These are phyloP conservation scores for Lasiodiplodia theobromae DNA, from an alignment of 2,329 filamentous ascomycete genomes.

Conservation along the genomic window DNA sequence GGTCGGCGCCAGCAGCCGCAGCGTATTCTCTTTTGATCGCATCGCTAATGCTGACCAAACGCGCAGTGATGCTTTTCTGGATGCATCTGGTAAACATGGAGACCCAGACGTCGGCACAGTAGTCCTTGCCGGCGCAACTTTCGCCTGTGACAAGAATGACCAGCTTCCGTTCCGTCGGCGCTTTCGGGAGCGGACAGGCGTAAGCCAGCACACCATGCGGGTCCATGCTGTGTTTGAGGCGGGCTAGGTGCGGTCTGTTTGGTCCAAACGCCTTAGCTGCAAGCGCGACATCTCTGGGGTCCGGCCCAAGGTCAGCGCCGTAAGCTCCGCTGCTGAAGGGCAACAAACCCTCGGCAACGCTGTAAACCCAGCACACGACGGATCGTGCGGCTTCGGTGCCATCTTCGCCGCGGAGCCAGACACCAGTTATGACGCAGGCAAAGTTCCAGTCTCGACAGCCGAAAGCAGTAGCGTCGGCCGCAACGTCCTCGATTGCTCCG, in stretches of 20 bases:
- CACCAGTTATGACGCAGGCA: constrained; percentile 69
- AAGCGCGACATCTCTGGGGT: constrained; percentile 63
- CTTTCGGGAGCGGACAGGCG: constrained; percentile 60
- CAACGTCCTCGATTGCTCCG: constrained; percentile 56
- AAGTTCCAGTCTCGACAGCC: constrained; percentile 70
- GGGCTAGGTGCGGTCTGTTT: constrained; percentile 58
- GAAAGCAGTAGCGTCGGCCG: constrained; percentile 61
- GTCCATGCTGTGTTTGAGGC: constrained; percentile 60
- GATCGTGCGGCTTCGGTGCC: constrained; percentile 49
- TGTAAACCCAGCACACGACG: constrained; percentile 64
- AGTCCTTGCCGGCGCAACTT: constrained; percentile 66
- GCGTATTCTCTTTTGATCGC: constrained; percentile 65
- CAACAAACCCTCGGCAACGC: constrained; percentile 56
- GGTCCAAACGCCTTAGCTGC: constrained; percentile 64
- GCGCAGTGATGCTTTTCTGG: constrained; percentile 45
- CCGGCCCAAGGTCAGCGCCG: constrained; percentile 68
- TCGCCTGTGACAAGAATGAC: constrained; percentile 66
- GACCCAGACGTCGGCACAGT: constrained; percentile 63
- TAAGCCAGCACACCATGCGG: constrained; percentile 62
- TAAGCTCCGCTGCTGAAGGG: constrained; percentile 62
- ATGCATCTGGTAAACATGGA: constrained; percentile 44
- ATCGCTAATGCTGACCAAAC: constrained; percentile 64
- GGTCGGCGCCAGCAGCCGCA: constrained; percentile 55
- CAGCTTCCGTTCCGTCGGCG: constrained; percentile 50
- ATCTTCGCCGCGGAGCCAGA: constrained; percentile 65